These are phyloP conservation scores for Wickerhamomyces ciferrii DNA, from an alignment of 805 yeast genomes.

Conservation along the genomic window DNA sequence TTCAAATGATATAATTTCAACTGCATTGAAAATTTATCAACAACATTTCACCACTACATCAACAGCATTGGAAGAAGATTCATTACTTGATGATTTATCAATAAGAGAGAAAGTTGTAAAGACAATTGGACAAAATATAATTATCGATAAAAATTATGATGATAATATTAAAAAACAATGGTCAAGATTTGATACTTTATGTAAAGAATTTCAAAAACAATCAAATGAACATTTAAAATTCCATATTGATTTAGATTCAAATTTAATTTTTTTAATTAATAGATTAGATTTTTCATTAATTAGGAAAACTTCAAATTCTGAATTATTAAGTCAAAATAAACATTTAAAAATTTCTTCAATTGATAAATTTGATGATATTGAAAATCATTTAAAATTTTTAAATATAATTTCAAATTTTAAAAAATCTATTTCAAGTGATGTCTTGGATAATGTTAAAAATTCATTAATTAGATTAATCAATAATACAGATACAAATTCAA, in stretches of 20 bases:
- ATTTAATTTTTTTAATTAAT: conserved; percentile 28
- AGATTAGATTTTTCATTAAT: conserved; percentile 28
- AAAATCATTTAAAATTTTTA: conserved; percentile 24
- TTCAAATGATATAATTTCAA: conserved; percentile 40
- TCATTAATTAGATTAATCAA: conserved; percentile 33
- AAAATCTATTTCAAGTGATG: conserved; percentile 30
- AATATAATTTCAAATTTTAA: conserved; percentile 34
- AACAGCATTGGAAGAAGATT: conserved; percentile 17
- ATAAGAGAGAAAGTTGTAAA: conserved; percentile 28
- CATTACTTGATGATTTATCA: conserved; percentile 19
- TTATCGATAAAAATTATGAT: conserved; percentile 27
- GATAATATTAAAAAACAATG: conserved; percentile 47
- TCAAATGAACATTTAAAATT: conserved; percentile 57
- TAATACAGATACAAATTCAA: conserved; percentile 29
- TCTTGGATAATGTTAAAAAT: conserved; percentile 26
- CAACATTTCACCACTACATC: conserved; percentile 31
- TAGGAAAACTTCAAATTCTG: conserved; percentile 28
- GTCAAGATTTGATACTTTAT: conserved; percentile 63
- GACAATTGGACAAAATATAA: conserved; percentile 26
- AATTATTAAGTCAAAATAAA: conserved; percentile 26
- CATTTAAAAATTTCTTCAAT: conserved; percentile 23
- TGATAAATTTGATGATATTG: conserved; percentile 14
- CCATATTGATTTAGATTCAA: conserved; percentile 28
- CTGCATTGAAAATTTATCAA: conserved; percentile 48
- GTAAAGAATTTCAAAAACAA: conserved; percentile 62